Conservation (phyloP, 371 early-diverging fungal species). For the Mucor circinelloides region DNA sequence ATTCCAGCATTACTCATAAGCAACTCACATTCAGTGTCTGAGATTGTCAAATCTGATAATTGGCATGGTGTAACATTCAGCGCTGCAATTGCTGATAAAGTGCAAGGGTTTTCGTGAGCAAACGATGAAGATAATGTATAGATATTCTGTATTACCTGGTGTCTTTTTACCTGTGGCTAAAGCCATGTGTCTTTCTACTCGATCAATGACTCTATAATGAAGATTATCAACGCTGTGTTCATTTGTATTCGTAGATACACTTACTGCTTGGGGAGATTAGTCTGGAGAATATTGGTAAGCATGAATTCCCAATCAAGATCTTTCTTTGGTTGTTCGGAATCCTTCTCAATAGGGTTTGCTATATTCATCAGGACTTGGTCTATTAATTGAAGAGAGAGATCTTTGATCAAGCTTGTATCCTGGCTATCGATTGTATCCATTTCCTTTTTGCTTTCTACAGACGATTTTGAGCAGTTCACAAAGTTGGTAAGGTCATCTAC, state of each 20-base stretch:
- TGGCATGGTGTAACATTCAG: conserved; percentile 2
- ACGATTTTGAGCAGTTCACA: background rate
- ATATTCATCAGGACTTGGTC: background rate
- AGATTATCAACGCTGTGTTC: background rate
- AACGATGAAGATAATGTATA: background rate
- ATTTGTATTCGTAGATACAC: background rate
- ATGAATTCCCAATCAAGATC: conserved; percentile 12
- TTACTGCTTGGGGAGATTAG: background rate
- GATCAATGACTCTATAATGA: conserved; percentile 2
- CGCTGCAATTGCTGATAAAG: conserved; percentile 2
- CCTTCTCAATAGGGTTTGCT: background rate
- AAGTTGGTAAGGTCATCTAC: background rate
- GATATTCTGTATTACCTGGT: background rate
- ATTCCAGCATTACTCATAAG: background rate
- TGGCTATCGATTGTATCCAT: background rate
- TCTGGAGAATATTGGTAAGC: background rate
- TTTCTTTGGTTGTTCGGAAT: background rate
- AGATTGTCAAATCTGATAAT: conserved; percentile 13
- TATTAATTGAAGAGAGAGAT: background rate
- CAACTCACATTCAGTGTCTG: conserved; percentile 7
- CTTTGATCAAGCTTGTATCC: background rate
- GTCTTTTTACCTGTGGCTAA: background rate
- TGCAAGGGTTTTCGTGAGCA: background rate
- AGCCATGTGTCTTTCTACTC: conserved; percentile 5
- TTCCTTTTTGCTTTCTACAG: background rate